Percentiles rank a stretch among this genome's conserved stretches.
These are phyloP conservation scores for Kazachstania sp. DNA, from an alignment of 1,139 yeast species.

Conservation along the genomic window DNA sequence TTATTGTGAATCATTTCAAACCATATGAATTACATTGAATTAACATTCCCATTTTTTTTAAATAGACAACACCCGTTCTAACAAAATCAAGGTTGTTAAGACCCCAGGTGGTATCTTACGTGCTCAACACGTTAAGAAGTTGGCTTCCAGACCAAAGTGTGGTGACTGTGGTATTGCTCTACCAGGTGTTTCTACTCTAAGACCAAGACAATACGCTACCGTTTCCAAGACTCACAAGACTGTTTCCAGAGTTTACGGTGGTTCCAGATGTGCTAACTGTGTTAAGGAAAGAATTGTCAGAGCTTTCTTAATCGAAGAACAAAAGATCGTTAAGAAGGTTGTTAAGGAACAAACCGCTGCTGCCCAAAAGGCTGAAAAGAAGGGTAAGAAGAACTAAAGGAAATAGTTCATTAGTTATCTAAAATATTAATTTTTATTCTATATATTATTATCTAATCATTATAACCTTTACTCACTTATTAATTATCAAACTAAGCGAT, in stretches of 20 bases:
- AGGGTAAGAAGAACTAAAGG: slow-evolving; percentile 7
- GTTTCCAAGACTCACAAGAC: slow-evolving; percentile 95
- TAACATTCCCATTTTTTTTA: slow-evolving; percentile 3
- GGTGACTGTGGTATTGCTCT: slow-evolving; percentile 95
- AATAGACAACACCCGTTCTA: slow-evolving; percentile 94
- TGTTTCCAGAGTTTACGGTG: slow-evolving; percentile 99
- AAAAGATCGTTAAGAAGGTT: slow-evolving; percentile 98
- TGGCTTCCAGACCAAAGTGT: slow-evolving; percentile 93
- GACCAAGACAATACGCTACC: slow-evolving; percentile 96
- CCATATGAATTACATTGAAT: background rate
- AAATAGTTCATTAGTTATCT: slow-evolving; percentile 1
- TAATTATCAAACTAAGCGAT: background rate
- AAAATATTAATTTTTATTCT: background rate
- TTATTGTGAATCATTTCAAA: background rate
- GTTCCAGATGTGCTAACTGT: slow-evolving; percentile 96
- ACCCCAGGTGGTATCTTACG: slow-evolving; percentile 99
- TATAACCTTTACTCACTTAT: slow-evolving; percentile 1
- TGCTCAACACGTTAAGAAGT: slow-evolving; percentile 95
- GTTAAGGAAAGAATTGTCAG: slow-evolving; percentile 98
- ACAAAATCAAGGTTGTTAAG: slow-evolving; percentile 98
- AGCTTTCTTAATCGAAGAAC: slow-evolving; percentile 99
- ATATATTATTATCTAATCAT: slow-evolving; percentile 1
- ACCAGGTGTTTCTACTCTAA: slow-evolving; percentile 85
- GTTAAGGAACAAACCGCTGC: slow-evolving; percentile 89
- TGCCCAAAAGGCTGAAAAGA: slow-evolving; percentile 41